Percentiles rank a stretch among this genome's conserved stretches.
These are phyloP conservation scores for Tephrocybe sp. DNA, from an alignment of 768 basidiomycete species.

Conservation along the genomic window DNA sequence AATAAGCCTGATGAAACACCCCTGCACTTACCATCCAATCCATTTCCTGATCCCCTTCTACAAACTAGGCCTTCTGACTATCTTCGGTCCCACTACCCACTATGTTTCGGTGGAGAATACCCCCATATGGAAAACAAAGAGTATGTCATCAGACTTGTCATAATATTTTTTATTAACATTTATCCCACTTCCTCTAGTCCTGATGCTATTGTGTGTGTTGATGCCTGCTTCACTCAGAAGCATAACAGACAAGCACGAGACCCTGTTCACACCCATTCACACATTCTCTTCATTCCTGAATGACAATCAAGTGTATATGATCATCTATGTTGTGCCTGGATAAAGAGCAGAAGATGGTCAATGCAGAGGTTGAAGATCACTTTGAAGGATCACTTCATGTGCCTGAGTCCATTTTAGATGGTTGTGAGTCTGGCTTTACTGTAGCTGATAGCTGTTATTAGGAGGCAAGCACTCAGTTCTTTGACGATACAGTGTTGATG, in stretches of 20 bases:
- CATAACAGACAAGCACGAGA: neutral
- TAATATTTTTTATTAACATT: neutral
- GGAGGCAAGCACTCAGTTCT: slow-evolving; percentile 13
- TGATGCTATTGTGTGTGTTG: neutral
- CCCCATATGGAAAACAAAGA: neutral
- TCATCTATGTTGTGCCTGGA: too few relatives aligned
- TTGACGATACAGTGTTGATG: slow-evolving; percentile 7
- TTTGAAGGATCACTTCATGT: neutral
- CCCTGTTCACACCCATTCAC: neutral
- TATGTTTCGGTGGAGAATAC: slow-evolving; percentile 17
- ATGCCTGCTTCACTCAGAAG: slow-evolving; percentile 18
- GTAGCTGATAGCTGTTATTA: slow-evolving; percentile 12
- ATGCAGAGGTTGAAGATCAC: slow-evolving; percentile 2
- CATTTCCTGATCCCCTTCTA: slow-evolving; percentile 3
- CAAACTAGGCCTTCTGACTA: slow-evolving; percentile 18
- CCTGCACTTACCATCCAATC: too few relatives aligned
- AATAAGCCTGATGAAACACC: neutral
- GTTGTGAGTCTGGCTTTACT: slow-evolving; percentile 7
- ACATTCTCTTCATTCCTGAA: neutral
- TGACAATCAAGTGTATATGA: too few relatives aligned
- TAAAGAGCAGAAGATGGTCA: neutral
- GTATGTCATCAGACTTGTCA: neutral
- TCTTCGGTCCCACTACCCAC: slow-evolving; percentile 15
- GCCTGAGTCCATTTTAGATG: slow-evolving; percentile 12
- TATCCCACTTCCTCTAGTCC: neutral